A percentile compares a stretch with the other conserved stretches of the same genome.
Conservation (phyloP, 2,329 filamentous ascomycete genomes). For the Pleochaeta shiraiana region DNA sequence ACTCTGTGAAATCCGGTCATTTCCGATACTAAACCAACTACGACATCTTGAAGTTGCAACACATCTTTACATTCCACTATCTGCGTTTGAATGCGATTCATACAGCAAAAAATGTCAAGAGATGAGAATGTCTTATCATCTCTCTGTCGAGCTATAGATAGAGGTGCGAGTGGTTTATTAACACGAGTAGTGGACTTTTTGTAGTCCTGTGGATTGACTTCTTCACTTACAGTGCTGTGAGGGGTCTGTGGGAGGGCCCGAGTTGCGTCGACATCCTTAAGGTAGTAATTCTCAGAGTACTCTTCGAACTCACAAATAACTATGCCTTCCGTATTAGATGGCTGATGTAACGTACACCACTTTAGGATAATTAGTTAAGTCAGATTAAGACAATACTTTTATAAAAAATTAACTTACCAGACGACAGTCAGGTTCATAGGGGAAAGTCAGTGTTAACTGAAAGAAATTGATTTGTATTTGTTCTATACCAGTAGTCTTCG, state of each 20-base stretch:
- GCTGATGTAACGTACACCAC: slow-evolving; percentile 13
- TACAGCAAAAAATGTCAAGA: slow-evolving; percentile 12
- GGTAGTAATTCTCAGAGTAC: slow-evolving; percentile 9
- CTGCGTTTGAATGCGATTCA: slow-evolving; percentile 11
- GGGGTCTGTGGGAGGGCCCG: slow-evolving; percentile 7
- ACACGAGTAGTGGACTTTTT: slow-evolving; percentile 10
- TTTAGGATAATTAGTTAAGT: not conserved
- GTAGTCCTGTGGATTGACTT: slow-evolving; percentile 8
- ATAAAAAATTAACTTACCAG: not conserved
- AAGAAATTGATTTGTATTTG: slow-evolving; percentile 12
- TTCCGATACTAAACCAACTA: slow-evolving; percentile 12
- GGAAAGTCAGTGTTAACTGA: slow-evolving; percentile 6
- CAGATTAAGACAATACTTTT: not conserved
- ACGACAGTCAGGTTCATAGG: slow-evolving; percentile 4
- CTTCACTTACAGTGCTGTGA: slow-evolving; percentile 4
- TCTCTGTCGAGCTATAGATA: slow-evolving; percentile 9
- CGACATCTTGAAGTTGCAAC: slow-evolving; percentile 10
- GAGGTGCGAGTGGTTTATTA: slow-evolving; percentile 9
- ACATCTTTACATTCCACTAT: slow-evolving; percentile 7
- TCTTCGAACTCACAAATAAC: slow-evolving; percentile 13
- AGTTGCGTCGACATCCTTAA: slow-evolving; percentile 6
- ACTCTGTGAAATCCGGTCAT: slow-evolving; percentile 14
- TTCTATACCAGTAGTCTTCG: not conserved
- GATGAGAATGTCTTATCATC: slow-evolving; percentile 8
- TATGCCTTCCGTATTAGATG: slow-evolving; percentile 8